A percentile compares a stretch with the other conserved stretches of the same genome.
Conservation (phyloP, 176 grass and related monocot genomes). For the Avena insularis region DNA sequence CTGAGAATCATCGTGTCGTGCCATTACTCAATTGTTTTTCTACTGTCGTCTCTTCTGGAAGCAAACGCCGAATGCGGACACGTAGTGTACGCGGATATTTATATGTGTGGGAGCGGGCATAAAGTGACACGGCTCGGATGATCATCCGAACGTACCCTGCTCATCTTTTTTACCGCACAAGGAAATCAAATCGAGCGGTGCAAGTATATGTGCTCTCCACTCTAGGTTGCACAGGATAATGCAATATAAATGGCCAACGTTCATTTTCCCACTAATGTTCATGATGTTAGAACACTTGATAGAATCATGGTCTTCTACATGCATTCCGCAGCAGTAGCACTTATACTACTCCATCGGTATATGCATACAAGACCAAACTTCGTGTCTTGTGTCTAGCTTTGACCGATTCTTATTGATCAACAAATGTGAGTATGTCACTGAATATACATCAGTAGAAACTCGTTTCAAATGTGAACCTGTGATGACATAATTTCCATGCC, state of each 20-base stretch:
- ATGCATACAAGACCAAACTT: too few relatives aligned
- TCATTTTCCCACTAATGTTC: neutral
- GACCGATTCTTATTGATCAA: too few relatives aligned
- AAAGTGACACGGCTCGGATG: neutral
- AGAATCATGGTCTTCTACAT: neutral
- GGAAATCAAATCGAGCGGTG: neutral
- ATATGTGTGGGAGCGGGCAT: neutral
- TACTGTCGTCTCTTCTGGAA: neutral
- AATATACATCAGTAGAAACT: too few relatives aligned
- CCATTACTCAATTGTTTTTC: neutral
- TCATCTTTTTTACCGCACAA: neutral
- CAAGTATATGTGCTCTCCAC: neutral
- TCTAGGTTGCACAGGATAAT: neutral
- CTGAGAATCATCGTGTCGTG: neutral
- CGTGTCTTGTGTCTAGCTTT: too few relatives aligned
- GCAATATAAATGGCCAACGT: neutral
- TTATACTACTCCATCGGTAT: too few relatives aligned
- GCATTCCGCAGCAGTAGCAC: too few relatives aligned
- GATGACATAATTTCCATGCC: too few relatives aligned
- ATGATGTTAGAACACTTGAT: neutral
- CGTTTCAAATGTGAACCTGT: too few relatives aligned
- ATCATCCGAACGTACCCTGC: neutral
- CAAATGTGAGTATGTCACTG: too few relatives aligned
- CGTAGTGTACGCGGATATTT: neutral
- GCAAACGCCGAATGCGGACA: neutral